Conservation (phyloP, 2,329 filamentous ascomycete genomes). For the Penicillium sp. region DNA sequence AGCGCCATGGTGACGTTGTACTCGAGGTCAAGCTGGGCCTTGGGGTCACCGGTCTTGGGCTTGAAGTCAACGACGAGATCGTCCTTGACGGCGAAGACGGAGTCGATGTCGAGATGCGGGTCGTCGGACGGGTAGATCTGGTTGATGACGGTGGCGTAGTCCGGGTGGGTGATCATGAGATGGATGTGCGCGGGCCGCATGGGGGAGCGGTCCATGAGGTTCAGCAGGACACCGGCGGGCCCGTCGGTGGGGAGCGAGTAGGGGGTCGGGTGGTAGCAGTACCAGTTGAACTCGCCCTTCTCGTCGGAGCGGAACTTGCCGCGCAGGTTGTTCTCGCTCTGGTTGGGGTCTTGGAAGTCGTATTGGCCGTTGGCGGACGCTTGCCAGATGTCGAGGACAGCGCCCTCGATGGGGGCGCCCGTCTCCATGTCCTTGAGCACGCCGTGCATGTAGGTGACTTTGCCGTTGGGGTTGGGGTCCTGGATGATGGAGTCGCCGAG, state of each 20-base stretch:
- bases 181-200: constrained; percentile 68
- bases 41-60: constrained; percentile 55
- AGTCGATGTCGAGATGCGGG: constrained; percentile 62
- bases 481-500: constrained; percentile 71
- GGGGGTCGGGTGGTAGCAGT: constrained; percentile 77
- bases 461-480: constrained; percentile 60
- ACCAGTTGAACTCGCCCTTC: constrained; percentile 69
- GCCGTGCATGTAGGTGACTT: constrained; percentile 71
- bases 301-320: constrained; percentile 75
- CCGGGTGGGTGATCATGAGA: constrained; percentile 60
- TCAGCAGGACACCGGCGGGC: constrained; percentile 59
- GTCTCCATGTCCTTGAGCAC: constrained; percentile 68
- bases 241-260: constrained; percentile 73
- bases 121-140: constrained; percentile 65
- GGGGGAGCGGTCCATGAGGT: constrained; percentile 61
- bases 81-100: constrained; percentile 67
- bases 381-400: constrained; percentile 80
- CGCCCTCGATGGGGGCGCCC: constrained; percentile 67
- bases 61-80: constrained; percentile 63
- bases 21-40: constrained; percentile 63
- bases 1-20: constrained; percentile 66
- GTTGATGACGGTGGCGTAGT: constrained; percentile 62
- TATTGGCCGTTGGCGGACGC: constrained; percentile 76
- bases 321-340: constrained; percentile 74
- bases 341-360: constrained; percentile 76